phyloP scores from a whole-genome alignment of 1,284 basidiomycete genomes.

The Boletus smithii region DNA sequence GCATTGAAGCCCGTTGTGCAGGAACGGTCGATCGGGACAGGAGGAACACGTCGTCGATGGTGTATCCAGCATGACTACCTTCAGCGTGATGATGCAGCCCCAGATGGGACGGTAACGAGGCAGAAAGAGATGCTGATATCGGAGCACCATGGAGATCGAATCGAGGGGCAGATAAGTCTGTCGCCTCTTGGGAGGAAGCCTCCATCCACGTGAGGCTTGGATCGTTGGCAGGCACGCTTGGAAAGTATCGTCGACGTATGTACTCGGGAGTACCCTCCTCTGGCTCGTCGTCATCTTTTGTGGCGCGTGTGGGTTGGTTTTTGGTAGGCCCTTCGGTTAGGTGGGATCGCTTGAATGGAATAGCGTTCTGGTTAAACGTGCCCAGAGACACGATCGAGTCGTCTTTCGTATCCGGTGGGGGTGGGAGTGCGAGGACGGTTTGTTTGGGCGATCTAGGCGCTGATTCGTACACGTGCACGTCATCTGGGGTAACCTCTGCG shows the following conservation, averaged over 20 bases:
- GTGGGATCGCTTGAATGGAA: constrained; percentile 12
- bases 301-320: background rate
- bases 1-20: constrained; percentile 80
- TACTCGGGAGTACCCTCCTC: constrained; percentile 79
- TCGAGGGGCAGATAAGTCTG: constrained; percentile 40
- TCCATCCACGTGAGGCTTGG: constrained; percentile 78
- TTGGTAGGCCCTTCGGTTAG: constrained; percentile 2
- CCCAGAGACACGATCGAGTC: constrained; percentile 53
- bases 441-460: constrained; percentile 69
- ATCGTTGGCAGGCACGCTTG: constrained; percentile 63
- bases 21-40: constrained; percentile 80
- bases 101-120: constrained; percentile 70
- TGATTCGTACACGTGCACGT: constrained; percentile 76
- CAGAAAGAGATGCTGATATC: constrained; percentile 51
- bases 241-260: constrained; percentile 84
- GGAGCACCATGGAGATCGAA: constrained; percentile 75
- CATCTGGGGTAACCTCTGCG: constrained; percentile 47
- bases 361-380: constrained; percentile 36
- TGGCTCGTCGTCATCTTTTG: constrained; percentile 31
- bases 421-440: constrained; percentile 45
- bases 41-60: constrained; percentile 82
- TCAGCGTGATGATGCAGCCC: constrained; percentile 92
- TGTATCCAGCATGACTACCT: constrained; percentile 78
- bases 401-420: constrained; percentile 47
- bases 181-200: constrained; percentile 24